phyloP scores from a whole-genome alignment of 345 rosid genomes.

The Geranium brycei region DNA sequence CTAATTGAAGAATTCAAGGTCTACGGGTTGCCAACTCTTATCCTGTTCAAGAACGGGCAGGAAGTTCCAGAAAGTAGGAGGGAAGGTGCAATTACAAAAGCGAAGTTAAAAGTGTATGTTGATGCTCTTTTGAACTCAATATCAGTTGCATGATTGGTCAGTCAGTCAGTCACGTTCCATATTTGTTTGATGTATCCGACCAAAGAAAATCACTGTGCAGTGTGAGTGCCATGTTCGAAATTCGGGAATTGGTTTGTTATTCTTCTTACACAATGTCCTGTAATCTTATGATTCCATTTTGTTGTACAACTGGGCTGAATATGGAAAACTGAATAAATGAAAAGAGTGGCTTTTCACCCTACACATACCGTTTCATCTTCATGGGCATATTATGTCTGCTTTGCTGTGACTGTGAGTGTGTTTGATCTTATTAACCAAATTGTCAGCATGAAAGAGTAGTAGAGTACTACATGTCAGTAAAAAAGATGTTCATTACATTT shows the following conservation, averaged over 20 bases:
- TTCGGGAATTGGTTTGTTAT: neutral
- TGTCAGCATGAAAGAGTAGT: neutral
- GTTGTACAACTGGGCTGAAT: neutral
- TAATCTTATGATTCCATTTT: neutral
- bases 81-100: slow-evolving; percentile 77
- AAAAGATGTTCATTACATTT: neutral
- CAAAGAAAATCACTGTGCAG: neutral
- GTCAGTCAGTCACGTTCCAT: neutral
- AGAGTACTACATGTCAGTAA: neutral
- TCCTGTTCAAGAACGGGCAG: slow-evolving; percentile 61
- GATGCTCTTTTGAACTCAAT: slow-evolving; percentile 42
- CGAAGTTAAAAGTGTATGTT: slow-evolving; percentile 58
- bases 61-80: slow-evolving; percentile 69
- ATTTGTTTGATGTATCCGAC: neutral
- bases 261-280: neutral
- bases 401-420: neutral
- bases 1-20: slow-evolving; percentile 57
- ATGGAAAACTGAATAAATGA: neutral
- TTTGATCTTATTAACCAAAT: neutral
- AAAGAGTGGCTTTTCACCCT: neutral
- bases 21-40: slow-evolving; percentile 68
- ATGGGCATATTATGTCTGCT: too few species aligned
- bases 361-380: neutral
- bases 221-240: neutral
- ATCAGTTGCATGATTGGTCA: slow-evolving; percentile 29